Evolutionary conservation across 2,329 filamentous ascomycete species (phyloP).

Genomic region (Colletotrichum lindemuthianum): DNA sequence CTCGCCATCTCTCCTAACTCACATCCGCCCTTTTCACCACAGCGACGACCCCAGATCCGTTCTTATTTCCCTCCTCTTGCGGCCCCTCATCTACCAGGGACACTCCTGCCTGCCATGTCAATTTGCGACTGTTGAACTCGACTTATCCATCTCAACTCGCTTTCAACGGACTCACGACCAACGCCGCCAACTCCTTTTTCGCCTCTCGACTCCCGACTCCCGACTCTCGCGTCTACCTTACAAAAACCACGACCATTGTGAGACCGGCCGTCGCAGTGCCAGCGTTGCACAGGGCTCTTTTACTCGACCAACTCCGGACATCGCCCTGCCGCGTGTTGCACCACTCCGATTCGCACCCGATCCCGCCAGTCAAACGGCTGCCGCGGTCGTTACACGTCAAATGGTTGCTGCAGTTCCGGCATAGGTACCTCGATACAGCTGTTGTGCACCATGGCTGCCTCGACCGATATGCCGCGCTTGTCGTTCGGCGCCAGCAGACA

Average conservation of each 20-base stretch:
- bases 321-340: constrained; percentile 23
- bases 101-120: constrained; percentile 34
- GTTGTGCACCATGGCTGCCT: constrained; percentile 35
- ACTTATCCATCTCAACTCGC: constrained; percentile 10
- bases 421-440: constrained; percentile 23
- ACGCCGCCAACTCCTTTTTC: constrained; percentile 4
- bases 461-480: constrained; percentile 35
- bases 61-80: constrained; percentile 22
- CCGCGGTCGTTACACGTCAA: constrained; percentile 29
- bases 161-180: not conserved
- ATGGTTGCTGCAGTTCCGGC: constrained; percentile 24
- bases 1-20: constrained; percentile 25
- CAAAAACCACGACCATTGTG: constrained; percentile 11
- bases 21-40: constrained; percentile 19
- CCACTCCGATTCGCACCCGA: constrained; percentile 18
- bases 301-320: not conserved
- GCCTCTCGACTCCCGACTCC: constrained; percentile 14
- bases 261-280: constrained; percentile 27
- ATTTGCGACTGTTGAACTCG: constrained; percentile 25
- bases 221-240: not conserved
- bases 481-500: constrained; percentile 34
- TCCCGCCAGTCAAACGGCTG: constrained; percentile 23
- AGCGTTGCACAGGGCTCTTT: constrained; percentile 24
- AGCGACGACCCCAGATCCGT: constrained; percentile 25
- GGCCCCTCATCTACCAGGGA: constrained; percentile 30